Percentiles rank a stretch among this genome's conserved stretches.
Evolutionary conservation across 2,329 filamentous ascomycete species (phyloP).

Genomic region (Albifimbria verrucaria): DNA sequence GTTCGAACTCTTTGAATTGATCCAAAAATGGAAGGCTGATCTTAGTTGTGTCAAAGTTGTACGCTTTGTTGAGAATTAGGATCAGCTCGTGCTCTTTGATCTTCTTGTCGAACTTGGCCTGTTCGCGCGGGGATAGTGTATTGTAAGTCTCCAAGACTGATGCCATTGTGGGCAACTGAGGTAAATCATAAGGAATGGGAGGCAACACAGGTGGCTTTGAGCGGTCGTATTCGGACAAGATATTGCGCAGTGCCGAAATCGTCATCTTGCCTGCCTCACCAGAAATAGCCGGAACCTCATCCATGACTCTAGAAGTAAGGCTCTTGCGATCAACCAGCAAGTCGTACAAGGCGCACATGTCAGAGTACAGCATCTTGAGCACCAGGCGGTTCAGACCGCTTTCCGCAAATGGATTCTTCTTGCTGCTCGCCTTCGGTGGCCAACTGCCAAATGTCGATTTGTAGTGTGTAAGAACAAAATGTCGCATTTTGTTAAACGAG

Average conservation of each 20-base stretch:
- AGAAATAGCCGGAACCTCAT: constrained; percentile 57
- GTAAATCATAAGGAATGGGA: constrained; percentile 85
- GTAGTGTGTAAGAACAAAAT: constrained; percentile 67
- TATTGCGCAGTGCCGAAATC: constrained; percentile 68
- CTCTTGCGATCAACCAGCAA: constrained; percentile 76
- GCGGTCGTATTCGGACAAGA: constrained; percentile 85
- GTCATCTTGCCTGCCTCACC: constrained; percentile 58
- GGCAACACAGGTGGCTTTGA: constrained; percentile 87
- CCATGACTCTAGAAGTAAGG: constrained; percentile 74
- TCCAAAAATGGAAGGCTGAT: constrained; percentile 61
- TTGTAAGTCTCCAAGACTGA: constrained; percentile 63
- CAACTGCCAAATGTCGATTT: constrained; percentile 62
- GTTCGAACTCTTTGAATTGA: constrained; percentile 69
- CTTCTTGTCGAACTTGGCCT: constrained; percentile 67
- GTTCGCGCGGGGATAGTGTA: constrained; percentile 67
- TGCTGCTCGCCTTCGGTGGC: constrained; percentile 88
- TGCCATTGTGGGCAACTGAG: constrained; percentile 68
- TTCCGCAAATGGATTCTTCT: constrained; percentile 86
- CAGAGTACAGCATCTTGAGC: constrained; percentile 76
- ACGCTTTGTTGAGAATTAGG: constrained; percentile 73
- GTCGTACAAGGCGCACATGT: constrained; percentile 85
- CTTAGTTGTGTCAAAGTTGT: constrained; percentile 70
- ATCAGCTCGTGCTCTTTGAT: constrained; percentile 77
- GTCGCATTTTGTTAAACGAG: constrained; percentile 71
- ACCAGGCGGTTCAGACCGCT: constrained; percentile 84